A percentile compares a stretch with the other conserved stretches of the same genome.
These are phyloP conservation scores for Leccinum uliginosum DNA, from an alignment of 768 basidiomycete species.

Conservation along the genomic window DNA sequence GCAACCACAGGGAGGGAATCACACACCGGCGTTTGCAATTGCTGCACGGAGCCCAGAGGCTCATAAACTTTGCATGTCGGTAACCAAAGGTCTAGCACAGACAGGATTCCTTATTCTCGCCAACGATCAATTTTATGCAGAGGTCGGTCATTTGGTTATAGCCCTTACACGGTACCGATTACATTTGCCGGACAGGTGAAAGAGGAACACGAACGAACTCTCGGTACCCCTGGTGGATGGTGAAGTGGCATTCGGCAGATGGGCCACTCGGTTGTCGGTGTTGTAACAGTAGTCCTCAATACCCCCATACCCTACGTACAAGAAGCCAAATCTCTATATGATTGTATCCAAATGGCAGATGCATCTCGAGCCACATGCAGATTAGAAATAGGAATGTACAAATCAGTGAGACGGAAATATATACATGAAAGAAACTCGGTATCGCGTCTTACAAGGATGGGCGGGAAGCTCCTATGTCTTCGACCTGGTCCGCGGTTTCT, in stretches of 20 bases:
- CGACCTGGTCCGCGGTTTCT: constrained; percentile 27
- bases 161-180: neutral
- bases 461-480: constrained; percentile 14
- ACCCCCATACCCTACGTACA: constrained; percentile 9
- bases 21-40: constrained; percentile 61
- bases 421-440: constrained; percentile 9
- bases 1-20: constrained; percentile 65
- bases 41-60: constrained; percentile 59
- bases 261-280: neutral
- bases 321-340: constrained; percentile 5
- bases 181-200: constrained; percentile 18
- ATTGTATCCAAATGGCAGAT: constrained; percentile 15
- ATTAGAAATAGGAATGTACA: constrained; percentile 19
- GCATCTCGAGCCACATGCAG: constrained; percentile 11
- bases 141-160: constrained; percentile 35
- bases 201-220: constrained; percentile 19
- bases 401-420: constrained; percentile 14
- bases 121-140: constrained; percentile 51
- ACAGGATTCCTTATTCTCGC: constrained; percentile 57
- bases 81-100: constrained; percentile 59
- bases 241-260: neutral
- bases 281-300: constrained; percentile 15
- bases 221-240: neutral
- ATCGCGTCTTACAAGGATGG: constrained; percentile 12
- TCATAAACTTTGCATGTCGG: constrained; percentile 53